Conservation (phyloP, 345 rosid species). For the Crucihimalaya himalaica region DNA sequence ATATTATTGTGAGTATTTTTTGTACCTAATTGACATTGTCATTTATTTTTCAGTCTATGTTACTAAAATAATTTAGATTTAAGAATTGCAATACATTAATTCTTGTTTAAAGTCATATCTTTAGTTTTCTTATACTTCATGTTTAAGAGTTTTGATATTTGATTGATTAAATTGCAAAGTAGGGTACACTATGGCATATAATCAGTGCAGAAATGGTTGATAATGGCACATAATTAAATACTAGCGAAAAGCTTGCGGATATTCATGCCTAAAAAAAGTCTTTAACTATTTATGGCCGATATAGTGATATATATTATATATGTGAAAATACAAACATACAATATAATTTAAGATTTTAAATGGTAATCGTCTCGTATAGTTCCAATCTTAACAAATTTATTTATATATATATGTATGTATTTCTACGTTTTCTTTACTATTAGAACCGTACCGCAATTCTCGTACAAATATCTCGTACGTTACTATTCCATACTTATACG, state of each 20-base stretch:
- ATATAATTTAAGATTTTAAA: not conserved
- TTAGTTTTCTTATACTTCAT: not conserved
- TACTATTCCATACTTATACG: no score
- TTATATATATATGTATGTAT: no score
- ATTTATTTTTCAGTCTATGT: not conserved
- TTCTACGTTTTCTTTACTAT: no score
- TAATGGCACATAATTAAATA: not conserved
- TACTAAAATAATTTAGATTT: not conserved
- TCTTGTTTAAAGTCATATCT: not conserved
- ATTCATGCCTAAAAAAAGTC: slow-evolving; percentile 10
- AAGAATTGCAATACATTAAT: no score
- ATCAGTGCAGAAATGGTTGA: not conserved
- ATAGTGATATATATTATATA: not conserved
- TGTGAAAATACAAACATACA: not conserved
- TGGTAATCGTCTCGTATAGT: no score
- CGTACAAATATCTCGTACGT: no score
- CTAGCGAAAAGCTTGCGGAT: slow-evolving; percentile 20
- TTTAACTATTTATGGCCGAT: not conserved
- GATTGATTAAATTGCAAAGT: not conserved
- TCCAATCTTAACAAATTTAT: no score
- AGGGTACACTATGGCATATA: not conserved
- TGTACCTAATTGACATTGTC: not conserved
- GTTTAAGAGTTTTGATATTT: not conserved
- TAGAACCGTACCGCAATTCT: no score
- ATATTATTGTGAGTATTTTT: not conserved